Evolutionary conservation across 371 early-diverging fungal genomes (phyloP).

Genomic region (Mortierella sp.): DNA sequence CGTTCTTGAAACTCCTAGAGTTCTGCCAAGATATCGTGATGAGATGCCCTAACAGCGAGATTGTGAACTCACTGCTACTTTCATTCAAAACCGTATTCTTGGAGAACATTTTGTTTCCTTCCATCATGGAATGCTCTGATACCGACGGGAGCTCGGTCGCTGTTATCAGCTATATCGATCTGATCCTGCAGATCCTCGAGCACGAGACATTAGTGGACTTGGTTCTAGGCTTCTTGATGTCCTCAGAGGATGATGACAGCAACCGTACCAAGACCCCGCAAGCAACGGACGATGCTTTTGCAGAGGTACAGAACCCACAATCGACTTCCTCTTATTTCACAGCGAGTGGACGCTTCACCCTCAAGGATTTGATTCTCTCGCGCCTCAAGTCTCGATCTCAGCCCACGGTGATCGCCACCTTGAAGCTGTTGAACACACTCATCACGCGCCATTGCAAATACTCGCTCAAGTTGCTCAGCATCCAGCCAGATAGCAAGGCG

Average conservation of each 20-base stretch:
- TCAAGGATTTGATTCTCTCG: conserved; percentile 82
- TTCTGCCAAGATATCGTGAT: conserved; percentile 89
- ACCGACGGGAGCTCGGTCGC: conserved; percentile 92
- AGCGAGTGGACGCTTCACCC: conserved; percentile 71
- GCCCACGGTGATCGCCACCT: conserved; percentile 82
- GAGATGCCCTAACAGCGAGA: conserved; percentile 80
- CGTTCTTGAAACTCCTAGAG: conserved; percentile 79
- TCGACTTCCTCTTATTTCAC: conserved; percentile 60
- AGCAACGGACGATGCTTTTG: conserved; percentile 39
- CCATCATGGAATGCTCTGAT: conserved; percentile 88
- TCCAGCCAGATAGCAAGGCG: conserved; percentile 65
- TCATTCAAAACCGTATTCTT: conserved; percentile 82
- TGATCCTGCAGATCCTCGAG: conserved; percentile 78
- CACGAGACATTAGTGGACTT: conserved; percentile 80
- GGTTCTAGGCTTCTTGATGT: conserved; percentile 81
- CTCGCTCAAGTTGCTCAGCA: conserved; percentile 74
- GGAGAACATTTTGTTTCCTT: conserved; percentile 87
- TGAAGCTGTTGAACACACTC: conserved; percentile 81
- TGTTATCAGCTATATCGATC: conserved; percentile 87
- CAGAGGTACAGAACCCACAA: conserved; percentile 48
- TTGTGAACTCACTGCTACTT: conserved; percentile 71
- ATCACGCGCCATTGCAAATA: conserved; percentile 82
- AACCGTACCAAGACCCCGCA: conserved; percentile 5
- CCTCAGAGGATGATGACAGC: conserved; percentile 62
- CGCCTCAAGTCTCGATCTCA: conserved; percentile 78